phyloP scores from a whole-genome alignment of 2,329 filamentous ascomycete species.

The Fusarium sp. region DNA sequence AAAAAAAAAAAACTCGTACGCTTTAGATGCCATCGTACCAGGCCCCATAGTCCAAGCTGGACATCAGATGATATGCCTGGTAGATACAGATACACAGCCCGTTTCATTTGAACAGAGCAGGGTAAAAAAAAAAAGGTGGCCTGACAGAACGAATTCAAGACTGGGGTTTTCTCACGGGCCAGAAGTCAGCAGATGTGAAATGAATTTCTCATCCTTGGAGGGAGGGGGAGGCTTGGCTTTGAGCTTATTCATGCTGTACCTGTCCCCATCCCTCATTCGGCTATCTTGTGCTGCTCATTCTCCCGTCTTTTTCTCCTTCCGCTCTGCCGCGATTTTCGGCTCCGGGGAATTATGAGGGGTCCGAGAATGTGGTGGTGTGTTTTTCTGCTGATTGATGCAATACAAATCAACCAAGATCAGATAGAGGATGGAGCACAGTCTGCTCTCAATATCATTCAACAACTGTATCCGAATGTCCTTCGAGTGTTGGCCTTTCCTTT shows the following conservation, averaged over 20 bases:
- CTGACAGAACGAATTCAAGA: constrained; percentile 12
- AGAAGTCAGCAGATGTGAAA: constrained; percentile 13
- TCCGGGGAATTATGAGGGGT: neutral
- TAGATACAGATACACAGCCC: constrained; percentile 1
- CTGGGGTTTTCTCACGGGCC: neutral
- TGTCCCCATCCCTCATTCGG: constrained; percentile 9
- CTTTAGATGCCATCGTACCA: constrained; percentile 12
- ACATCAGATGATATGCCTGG: constrained; percentile 7
- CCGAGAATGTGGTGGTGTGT: constrained; percentile 7
- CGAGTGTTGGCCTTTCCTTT: neutral
- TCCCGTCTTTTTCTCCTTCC: neutral
- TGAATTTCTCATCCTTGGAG: neutral
- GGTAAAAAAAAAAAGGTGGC: neutral
- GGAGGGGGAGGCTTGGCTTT: neutral
- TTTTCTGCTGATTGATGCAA: constrained; percentile 4
- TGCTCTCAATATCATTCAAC: neutral
- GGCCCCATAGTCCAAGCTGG: neutral
- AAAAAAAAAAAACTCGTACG: neutral
- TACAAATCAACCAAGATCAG: neutral
- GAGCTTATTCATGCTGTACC: constrained; percentile 6
- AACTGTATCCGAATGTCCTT: constrained; percentile 9
- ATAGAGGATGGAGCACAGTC: neutral
- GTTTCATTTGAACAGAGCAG: neutral
- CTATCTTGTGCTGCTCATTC: constrained; percentile 3
- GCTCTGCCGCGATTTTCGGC: constrained; percentile 1